phyloP scores from a whole-genome alignment of 805 yeast species.

The Kockiozyma suomiensis region DNA sequence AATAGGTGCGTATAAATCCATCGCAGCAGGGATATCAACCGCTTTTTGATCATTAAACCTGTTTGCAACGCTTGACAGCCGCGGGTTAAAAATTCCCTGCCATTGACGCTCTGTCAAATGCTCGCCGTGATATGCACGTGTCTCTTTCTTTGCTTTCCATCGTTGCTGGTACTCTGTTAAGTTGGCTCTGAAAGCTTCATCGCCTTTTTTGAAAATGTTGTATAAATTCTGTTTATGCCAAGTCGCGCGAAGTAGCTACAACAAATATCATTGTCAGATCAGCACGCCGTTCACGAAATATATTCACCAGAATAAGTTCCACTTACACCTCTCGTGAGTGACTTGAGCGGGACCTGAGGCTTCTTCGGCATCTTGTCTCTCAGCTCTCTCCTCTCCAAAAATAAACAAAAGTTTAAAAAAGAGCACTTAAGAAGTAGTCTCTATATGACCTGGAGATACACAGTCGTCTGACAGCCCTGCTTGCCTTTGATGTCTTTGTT shows the following conservation, averaged over 20 bases:
- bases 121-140: slow-evolving; percentile 96
- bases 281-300: no score
- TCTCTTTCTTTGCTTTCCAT: slow-evolving; percentile 87
- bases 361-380: slow-evolving; percentile 21
- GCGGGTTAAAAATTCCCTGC: slow-evolving; percentile 67
- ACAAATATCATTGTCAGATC: no score
- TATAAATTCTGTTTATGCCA: slow-evolving; percentile 90
- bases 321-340: slow-evolving; percentile 31
- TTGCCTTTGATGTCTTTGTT: not conserved
- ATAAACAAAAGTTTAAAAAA: not conserved
- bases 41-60: slow-evolving; percentile 17
- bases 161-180: slow-evolving; percentile 87
- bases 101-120: slow-evolving; percentile 82
- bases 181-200: slow-evolving; percentile 51
- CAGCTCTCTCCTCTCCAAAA: not conserved
- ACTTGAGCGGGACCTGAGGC: slow-evolving; percentile 22
- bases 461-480: no score
- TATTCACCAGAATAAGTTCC: not conserved
- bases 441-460: not conserved
- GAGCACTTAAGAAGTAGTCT: not conserved
- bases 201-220: slow-evolving; percentile 72
- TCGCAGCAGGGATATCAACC: slow-evolving; percentile 69
- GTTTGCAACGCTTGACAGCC: slow-evolving; percentile 54
- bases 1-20: slow-evolving; percentile 85
- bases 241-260: slow-evolving; percentile 67